A percentile compares a stretch with the other conserved stretches of the same genome.
These are phyloP conservation scores for Eremothecium gossypii DNA, from an alignment of 1,139 yeast genomes.

Conservation along the genomic window DNA sequence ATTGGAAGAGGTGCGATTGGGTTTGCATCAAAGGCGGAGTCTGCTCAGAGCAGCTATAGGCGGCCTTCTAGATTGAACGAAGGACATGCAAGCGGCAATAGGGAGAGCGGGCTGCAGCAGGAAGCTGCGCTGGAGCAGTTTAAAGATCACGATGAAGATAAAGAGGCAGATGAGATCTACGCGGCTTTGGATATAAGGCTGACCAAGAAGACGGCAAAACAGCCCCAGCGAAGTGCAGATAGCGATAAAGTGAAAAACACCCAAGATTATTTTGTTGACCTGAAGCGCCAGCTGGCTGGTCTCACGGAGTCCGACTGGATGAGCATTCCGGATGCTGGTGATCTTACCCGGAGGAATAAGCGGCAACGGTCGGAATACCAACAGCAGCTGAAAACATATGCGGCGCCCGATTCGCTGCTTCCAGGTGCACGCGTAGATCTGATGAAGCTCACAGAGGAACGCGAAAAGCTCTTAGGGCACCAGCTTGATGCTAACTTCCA, in stretches of 20 bases:
- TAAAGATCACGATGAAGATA: slow-evolving; percentile 40
- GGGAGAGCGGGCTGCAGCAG: neutral
- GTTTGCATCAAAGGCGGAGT: slow-evolving; percentile 46
- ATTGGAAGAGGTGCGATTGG: slow-evolving; percentile 95
- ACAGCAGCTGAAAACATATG: slow-evolving; percentile 60
- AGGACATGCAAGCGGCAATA: neutral
- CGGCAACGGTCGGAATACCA: slow-evolving; percentile 57
- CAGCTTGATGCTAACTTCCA: slow-evolving; percentile 32
- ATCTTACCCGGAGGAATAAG: slow-evolving; percentile 72
- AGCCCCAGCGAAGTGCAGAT: slow-evolving; percentile 9
- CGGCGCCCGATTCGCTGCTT: slow-evolving; percentile 69
- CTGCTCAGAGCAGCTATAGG: slow-evolving; percentile 47
- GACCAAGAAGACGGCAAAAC: slow-evolving; percentile 33
- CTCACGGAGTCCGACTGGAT: slow-evolving; percentile 74
- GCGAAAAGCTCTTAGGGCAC: slow-evolving; percentile 29
- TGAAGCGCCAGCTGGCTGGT: slow-evolving; percentile 51
- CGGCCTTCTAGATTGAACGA: slow-evolving; percentile 6
- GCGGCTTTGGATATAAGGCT: slow-evolving; percentile 53
- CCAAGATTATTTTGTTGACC: slow-evolving; percentile 41
- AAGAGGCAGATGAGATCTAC: slow-evolving; percentile 71
- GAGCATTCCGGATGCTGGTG: slow-evolving; percentile 79
- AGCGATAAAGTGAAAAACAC: slow-evolving; percentile 23
- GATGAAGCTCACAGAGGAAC: slow-evolving; percentile 31
- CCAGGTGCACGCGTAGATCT: slow-evolving; percentile 27
- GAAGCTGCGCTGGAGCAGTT: slow-evolving; percentile 7